Evolutionary conservation across 192 early-diverging fungal species (phyloP), one percentile per base, ranked within the genome.

Genomic region (Glomus cerebriforme): DNA sequence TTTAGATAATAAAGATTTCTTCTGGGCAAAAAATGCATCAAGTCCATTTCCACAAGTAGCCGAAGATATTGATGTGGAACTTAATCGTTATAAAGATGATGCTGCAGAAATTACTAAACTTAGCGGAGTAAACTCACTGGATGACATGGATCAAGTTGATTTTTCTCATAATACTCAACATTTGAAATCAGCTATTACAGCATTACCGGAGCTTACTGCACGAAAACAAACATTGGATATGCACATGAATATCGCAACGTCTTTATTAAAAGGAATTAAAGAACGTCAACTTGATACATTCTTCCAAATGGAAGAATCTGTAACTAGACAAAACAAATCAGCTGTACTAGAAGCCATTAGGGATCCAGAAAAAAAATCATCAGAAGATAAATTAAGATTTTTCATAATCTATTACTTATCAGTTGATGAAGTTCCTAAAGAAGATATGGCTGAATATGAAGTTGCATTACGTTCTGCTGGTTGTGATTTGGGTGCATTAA

Each of bases 171-270:
- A 92, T 79, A 94, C 96, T 7, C 93, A 96, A 84, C 87, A 93
- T 79, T 88, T 99, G 71, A 93, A 96, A 82, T 88, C 92, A 0
- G 97, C 97, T 6, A 96, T 99, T 63, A 96, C 91, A 4, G 89
- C 92, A n/a, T 84, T 99, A 7, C 98, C 98, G 1, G 95, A 98
- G 81, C 88, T 99, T 73, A 98, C 97, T 24, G 96, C 95, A 19
- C 88, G 96, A 65, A 98, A 99, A 84, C 87, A 92, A 13, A 92
- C 93, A 17, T 85, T 99, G 31, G 98, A 99, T 82, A 97, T 97
- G 94, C 98, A 99, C 81, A 99, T 98, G 95, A 96, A 96, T 81
- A 94, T 99, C 69, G 97, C 97, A 4, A 99, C 97, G 2, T 85
- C 88, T 26, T 82, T 99, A 79, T 87, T 99, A 19, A 91, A 94